Percentiles rank a stretch among this genome's conserved stretches.
Conservation (phyloP, 108 stramenopile genomes). For the Skeletonema grethae region DNA sequence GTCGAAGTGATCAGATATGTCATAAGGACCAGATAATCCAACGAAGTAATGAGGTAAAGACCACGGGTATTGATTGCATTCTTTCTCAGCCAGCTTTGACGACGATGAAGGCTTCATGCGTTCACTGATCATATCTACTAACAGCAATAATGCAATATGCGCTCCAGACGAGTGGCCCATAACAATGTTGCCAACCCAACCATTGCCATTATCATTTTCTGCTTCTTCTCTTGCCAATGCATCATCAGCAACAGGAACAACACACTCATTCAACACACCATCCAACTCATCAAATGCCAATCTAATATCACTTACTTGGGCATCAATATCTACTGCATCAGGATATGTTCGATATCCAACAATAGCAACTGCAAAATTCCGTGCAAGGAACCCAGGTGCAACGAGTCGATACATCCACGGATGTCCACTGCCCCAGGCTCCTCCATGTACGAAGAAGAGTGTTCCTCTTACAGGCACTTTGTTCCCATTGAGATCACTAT, state of each 20-base stretch:
- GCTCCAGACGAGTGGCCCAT: constrained; percentile 84
- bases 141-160: constrained; percentile 67
- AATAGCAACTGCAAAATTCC: constrained; percentile 51
- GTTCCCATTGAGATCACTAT: constrained; percentile 9
- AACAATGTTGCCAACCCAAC: constrained; percentile 51
- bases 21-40: constrained; percentile 77
- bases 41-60: constrained; percentile 50
- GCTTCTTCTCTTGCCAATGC: constrained; percentile 30
- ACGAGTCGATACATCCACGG: constrained; percentile 73
- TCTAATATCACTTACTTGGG: constrained; percentile 64
- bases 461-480: constrained; percentile 22
- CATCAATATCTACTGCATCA: constrained; percentile 17
- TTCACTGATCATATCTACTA: constrained; percentile 51
- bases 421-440: constrained; percentile 81
- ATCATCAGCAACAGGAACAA: constrained; percentile 28
- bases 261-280: constrained; percentile 1
- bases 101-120: constrained; percentile 10
- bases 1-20: constrained; percentile 84
- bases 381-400: not conserved
- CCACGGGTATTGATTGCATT: not conserved
- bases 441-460: constrained; percentile 72
- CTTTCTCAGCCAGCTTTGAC: not conserved
- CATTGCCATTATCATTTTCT: constrained; percentile 9
- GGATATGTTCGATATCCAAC: constrained; percentile 67
- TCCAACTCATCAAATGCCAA: constrained; percentile 24